Conservation (phyloP, 768 basidiomycete species). For the Austroboletus festivus region DNA sequence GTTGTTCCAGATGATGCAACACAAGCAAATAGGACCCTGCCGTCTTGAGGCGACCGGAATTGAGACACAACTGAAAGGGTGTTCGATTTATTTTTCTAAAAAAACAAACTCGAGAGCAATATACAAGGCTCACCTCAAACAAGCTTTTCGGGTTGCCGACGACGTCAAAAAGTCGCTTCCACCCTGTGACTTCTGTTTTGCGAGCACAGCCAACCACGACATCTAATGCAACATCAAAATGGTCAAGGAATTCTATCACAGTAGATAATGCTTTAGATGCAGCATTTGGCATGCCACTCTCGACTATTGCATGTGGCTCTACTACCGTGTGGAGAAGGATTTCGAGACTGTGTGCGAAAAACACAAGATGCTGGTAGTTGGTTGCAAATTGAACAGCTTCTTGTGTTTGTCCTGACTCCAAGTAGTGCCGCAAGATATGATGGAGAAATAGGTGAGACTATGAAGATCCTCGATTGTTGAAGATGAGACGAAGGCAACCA, state of each 20-base stretch:
- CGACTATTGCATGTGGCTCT: constrained; percentile 67
- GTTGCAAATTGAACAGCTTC: constrained; percentile 86
- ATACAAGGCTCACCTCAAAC: constrained; percentile 67
- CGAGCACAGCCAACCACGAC: constrained; percentile 95
- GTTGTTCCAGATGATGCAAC: constrained; percentile 87
- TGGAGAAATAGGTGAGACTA: constrained; percentile 94
- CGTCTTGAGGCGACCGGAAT: constrained; percentile 71
- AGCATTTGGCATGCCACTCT: constrained; percentile 22
- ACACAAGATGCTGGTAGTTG: constrained; percentile 85
- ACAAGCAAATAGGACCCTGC: constrained; percentile 93
- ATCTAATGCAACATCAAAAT: constrained; percentile 87
- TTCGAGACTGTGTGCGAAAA: constrained; percentile 91
- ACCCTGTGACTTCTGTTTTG: constrained; percentile 91
- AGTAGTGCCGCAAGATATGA: constrained; percentile 81
- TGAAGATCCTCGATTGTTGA: neutral
- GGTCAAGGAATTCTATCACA: constrained; percentile 88
- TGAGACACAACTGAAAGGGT: constrained; percentile 71
- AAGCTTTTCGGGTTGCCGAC: constrained; percentile 88
- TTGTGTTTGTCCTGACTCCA: constrained; percentile 56
- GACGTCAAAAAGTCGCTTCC: constrained; percentile 83
- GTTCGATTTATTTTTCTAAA: no score
- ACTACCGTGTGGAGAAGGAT: constrained; percentile 91
- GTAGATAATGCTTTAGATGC: constrained; percentile 48
- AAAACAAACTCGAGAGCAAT: no score
- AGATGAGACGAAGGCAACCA: constrained; percentile 11